phyloP scores from a whole-genome alignment of 108 stramenopile species.

The Skeletonema tropicum region DNA sequence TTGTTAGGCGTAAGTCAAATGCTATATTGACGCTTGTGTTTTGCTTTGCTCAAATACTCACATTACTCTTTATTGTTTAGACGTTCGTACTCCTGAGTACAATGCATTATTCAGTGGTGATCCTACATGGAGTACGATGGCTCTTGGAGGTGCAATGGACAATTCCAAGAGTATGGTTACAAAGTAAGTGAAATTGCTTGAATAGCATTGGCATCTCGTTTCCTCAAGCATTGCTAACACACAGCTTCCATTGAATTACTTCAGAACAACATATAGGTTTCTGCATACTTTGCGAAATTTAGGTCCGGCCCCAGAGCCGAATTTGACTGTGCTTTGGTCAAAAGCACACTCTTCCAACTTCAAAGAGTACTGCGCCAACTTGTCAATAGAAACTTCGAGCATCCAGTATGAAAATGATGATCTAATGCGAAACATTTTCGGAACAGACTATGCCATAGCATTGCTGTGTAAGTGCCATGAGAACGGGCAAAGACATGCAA shows the following conservation, averaged over 20 bases:
- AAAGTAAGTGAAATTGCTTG: conserved; percentile 56
- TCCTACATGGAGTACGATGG: conserved; percentile 68
- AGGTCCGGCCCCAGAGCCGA: conserved; percentile 71
- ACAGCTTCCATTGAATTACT: not conserved
- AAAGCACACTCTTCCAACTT: conserved; percentile 50
- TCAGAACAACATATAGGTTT: conserved; percentile 41
- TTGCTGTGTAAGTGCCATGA: conserved; percentile 79
- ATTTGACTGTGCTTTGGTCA: conserved; percentile 73
- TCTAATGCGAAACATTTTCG: conserved; percentile 66
- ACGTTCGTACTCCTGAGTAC: conserved; percentile 69
- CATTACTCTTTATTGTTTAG: not conserved
- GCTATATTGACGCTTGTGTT: not conserved
- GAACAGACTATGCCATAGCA: conserved; percentile 69
- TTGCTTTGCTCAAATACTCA: not conserved
- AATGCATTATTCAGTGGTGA: conserved; percentile 66
- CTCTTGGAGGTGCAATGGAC: conserved; percentile 60
- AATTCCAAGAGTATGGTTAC: conserved; percentile 59
- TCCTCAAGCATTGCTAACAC: conserved; percentile 8
- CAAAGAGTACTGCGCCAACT: conserved; percentile 63
- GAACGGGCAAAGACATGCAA: conserved; percentile 68
- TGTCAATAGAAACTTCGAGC: conserved; percentile 58
- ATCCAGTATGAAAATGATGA: conserved; percentile 71
- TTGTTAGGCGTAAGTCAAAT: conserved; percentile 45
- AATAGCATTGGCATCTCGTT: conserved; percentile 22
- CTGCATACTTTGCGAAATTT: conserved; percentile 46